Base-by-base conservation (phyloP, 2,329 filamentous ascomycete genomes). In the Chrysoporthe cubensis region DNA sequence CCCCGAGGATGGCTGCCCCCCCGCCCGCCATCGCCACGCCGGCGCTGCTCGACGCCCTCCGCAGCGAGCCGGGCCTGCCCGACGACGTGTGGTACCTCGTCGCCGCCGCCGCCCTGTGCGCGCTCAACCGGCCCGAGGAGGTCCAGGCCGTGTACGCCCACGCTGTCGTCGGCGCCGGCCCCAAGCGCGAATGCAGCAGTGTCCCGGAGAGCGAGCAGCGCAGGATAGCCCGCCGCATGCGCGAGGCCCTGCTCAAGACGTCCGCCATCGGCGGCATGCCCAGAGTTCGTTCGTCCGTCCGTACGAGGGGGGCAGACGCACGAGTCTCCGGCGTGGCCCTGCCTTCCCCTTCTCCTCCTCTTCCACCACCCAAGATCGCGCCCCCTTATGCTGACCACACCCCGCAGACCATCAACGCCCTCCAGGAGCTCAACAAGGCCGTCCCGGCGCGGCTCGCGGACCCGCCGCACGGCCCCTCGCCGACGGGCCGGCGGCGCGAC, bases 241-340 rank as follows among this genome's bases (percentile, higher is more conserved):
- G 84, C 32, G 84, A 87, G 73, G 82, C 82, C 1, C 74, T 86
- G 40, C 74, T 86, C 43, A 86, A 86, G 71, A 78, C 78, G 8
- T 79, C 80, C 14, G 79, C 82, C 1, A 78, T 86, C 54, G 80
- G 80, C 18, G 84, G 84, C 1, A 72, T 86, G 60, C 84, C 84
- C 8, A 85, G 83, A 80, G 83, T 85, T 6, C 16, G 83, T 85
- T 6, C 16, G 44, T 42, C 26, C 26, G 26, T 26, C 26, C 26
- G 26, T 26, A 0, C 26, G 26, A 26, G 26, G 26, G 26, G 26
- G 26, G 26, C 26, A 26, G 26, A 26, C 26, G 26, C 26, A 26
- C 26, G 26, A 26, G 26, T 26, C 26, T 26, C 26, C 26, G 26
- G 26, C 26, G 26, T 26, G 26, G 26, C 21, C 37, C 37, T 40